Conservation (phyloP, 371 early-diverging fungal genomes). For the Thermomucor indicae-seudaticae region DNA sequence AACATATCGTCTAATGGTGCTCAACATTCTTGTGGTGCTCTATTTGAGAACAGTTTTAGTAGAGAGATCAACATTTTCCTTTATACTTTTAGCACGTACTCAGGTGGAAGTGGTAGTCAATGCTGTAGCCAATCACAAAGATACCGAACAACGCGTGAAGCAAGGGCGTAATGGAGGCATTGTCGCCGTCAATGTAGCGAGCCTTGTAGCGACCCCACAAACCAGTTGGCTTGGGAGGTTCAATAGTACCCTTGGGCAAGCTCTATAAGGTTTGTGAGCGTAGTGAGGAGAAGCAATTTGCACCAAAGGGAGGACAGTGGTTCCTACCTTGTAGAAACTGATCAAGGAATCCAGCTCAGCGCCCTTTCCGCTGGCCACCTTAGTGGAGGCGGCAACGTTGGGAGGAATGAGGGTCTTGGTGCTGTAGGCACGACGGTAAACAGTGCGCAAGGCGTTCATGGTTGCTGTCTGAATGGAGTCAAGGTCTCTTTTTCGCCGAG, state of each 20-base stretch:
- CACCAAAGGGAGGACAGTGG: background rate
- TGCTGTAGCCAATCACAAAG: conserved; percentile 54
- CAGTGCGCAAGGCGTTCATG: conserved; percentile 38
- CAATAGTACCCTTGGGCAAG: conserved; percentile 48
- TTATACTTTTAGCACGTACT: conserved; percentile 37
- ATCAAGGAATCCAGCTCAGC: conserved; percentile 42
- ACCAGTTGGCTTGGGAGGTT: conserved; percentile 42
- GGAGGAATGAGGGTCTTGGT: conserved; percentile 54
- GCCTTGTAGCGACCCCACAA: conserved; percentile 55
- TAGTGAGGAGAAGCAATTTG: background rate
- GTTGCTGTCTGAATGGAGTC: too few species aligned
- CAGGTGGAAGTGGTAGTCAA: conserved; percentile 70
- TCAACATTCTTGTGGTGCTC: conserved; percentile 73
- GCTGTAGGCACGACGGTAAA: conserved; percentile 52
- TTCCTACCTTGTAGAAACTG: conserved; percentile 46
- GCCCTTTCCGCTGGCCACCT: conserved; percentile 40
- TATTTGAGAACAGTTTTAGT: conserved; percentile 15
- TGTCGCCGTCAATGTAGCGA: conserved; percentile 64
- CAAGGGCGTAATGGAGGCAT: conserved; percentile 54
- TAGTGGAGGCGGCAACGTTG: conserved; percentile 49
- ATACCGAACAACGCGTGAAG: conserved; percentile 52
- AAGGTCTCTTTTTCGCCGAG: too few species aligned
- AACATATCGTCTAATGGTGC: conserved; percentile 58
- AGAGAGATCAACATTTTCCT: background rate
- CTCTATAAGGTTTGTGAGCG: conserved; percentile 13